Evolutionary conservation across 805 yeast species (phyloP).

Genomic region (Suhomyces sp.): DNA sequence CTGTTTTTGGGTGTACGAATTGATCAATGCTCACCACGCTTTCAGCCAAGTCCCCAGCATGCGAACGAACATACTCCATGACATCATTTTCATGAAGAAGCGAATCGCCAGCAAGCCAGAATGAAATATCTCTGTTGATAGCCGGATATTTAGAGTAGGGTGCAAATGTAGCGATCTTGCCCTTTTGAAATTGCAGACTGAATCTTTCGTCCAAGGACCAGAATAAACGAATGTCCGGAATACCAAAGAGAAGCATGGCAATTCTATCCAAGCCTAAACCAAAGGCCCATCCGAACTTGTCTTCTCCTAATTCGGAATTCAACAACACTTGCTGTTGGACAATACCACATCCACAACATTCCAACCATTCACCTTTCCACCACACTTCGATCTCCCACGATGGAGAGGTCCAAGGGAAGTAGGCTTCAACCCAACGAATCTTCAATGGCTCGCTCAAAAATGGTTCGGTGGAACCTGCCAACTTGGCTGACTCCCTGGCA

Average conservation of each 20-base stretch:
- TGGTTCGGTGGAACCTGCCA: slow-evolving; percentile 57
- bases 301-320: slow-evolving; percentile 61
- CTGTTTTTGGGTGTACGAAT: slow-evolving; percentile 81
- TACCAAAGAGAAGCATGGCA: slow-evolving; percentile 93
- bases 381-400: slow-evolving; percentile 98
- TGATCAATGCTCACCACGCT: slow-evolving; percentile 78
- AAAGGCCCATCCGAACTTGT: slow-evolving; percentile 93
- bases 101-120: slow-evolving; percentile 68
- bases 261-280: slow-evolving; percentile 93
- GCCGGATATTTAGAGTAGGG: slow-evolving; percentile 94
- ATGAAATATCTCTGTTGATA: slow-evolving; percentile 81
- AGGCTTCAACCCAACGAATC: slow-evolving; percentile 93
- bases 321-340: slow-evolving; percentile 75
- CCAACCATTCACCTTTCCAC: slow-evolving; percentile 99
- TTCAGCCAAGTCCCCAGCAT: slow-evolving; percentile 87
- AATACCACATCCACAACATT: slow-evolving; percentile 94
- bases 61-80: slow-evolving; percentile 85
- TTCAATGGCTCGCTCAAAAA: slow-evolving; percentile 72
- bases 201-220: slow-evolving; percentile 88
- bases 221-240: slow-evolving; percentile 91
- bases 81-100: slow-evolving; percentile 81
- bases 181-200: slow-evolving; percentile 63
- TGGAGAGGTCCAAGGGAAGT: slow-evolving; percentile 98
- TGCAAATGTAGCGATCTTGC: slow-evolving; percentile 66
- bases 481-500: slow-evolving; percentile 60